These are phyloP conservation scores for Lecanicillium sp. DNA, from an alignment of 2,329 filamentous ascomycete genomes.

Conservation along the genomic window DNA sequence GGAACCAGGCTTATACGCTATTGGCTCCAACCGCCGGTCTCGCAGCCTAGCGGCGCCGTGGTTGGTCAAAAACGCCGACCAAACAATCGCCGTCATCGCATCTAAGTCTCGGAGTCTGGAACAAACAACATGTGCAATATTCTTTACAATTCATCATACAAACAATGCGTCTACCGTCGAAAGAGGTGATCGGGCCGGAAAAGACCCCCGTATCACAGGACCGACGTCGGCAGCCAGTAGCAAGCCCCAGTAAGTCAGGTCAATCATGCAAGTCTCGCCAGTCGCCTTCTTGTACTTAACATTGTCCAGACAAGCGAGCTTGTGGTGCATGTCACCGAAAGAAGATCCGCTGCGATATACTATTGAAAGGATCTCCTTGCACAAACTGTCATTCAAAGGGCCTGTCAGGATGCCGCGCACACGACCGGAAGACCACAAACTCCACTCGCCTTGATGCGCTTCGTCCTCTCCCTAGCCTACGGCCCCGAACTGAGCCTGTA, in stretches of 20 bases:
- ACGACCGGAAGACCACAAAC: constrained; percentile 38
- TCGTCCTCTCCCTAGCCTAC: constrained; percentile 12
- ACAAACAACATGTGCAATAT: not conserved
- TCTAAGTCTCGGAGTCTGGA: not conserved
- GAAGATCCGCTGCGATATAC: constrained; percentile 42
- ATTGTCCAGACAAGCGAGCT: constrained; percentile 25
- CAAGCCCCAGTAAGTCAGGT: too few relatives aligned
- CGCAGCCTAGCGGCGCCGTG: not conserved
- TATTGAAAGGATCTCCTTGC: constrained; percentile 36
- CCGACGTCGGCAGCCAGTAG: not conserved
- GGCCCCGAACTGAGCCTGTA: too few relatives aligned
- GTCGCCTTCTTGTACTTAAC: not conserved
- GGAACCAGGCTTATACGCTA: not conserved
- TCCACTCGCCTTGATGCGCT: not conserved
- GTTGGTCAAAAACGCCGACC: constrained; percentile 9
- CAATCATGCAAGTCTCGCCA: not conserved
- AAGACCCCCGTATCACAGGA: not conserved
- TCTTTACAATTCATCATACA: not conserved
- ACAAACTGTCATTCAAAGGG: constrained; percentile 36
- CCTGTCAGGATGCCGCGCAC: constrained; percentile 33
- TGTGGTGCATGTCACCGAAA: constrained; percentile 40
- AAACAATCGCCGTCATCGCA: not conserved
- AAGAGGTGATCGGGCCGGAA: not conserved
- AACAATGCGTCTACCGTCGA: not conserved
- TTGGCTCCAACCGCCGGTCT: not conserved